Evolutionary conservation across 148 eudicot genomes (phyloP), one percentile per base, ranked within the genome.

Genomic region (Amaranthus palmeri): DNA sequence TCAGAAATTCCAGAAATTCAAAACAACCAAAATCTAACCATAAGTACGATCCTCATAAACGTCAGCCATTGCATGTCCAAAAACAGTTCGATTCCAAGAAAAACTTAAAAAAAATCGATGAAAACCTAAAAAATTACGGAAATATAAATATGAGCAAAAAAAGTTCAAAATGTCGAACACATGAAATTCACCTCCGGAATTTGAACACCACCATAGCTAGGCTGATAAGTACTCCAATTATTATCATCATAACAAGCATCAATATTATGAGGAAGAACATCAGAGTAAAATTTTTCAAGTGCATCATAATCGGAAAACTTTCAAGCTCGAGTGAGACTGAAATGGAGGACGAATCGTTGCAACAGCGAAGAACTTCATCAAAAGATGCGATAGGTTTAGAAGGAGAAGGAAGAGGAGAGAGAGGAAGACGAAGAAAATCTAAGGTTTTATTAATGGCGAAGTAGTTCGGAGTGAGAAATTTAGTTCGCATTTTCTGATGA

Each of bases 381-480:
- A 47, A 67, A 69, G 61, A 62, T 25, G 44, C 65, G 57, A 60
- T 68, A 1, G 82, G 18, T 7, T 53, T 3, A 17, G 48, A 67
- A 7, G 71, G 65, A 53, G 74, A 40, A 48, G 83, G 80, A 15
- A 82, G 67, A 15, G 73, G 71, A 51, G 88, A 83, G 44, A 76
- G 86, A 57, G 89, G 88, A 10, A 88, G 78, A 61, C 82, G 88
- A 81, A 87, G 85, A 80, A 88, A 91, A 6, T 69, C 80, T 78
- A 82, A 81, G 82, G 87, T 75, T 84, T 85, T 79, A 12, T 70
- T 48, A 70, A 80, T 52, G 84, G 80, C 17, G 82, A 61, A 79
- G 78, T 49, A 79, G 61, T 79, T 69, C 3, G 78, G 57, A 6
- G 79, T 76, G 65, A 87, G 87, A 49, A 88, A 91, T 71, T 83